Evolutionary conservation across 2,329 filamentous ascomycete species (phyloP).

Genomic region (Pezicula radicicola): DNA sequence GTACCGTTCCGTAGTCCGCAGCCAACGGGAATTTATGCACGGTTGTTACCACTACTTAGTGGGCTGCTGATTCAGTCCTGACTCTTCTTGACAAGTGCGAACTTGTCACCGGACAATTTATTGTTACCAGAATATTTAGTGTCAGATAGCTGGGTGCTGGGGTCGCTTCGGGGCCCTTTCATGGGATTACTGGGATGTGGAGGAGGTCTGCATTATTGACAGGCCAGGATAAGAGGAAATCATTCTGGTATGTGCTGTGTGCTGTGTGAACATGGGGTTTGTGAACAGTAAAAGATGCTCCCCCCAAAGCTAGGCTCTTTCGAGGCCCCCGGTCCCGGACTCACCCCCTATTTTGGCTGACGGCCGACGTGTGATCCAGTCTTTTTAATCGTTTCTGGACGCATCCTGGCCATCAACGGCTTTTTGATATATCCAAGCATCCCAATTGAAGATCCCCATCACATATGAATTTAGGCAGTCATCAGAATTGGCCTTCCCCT

Average conservation of each 20-base stretch:
- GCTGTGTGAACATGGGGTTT: too few relatives aligned
- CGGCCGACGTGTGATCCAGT: conserved; percentile 2
- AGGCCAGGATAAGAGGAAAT: conserved; percentile 4
- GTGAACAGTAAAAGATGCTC: too few relatives aligned
- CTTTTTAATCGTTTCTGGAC: conserved; percentile 11
- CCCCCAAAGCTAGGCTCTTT: conserved; percentile 10
- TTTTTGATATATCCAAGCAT: conserved; percentile 22
- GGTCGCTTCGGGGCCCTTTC: too few relatives aligned
- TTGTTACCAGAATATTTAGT: too few relatives aligned
- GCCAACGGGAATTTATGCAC: too few relatives aligned
- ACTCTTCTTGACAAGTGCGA: too few relatives aligned
- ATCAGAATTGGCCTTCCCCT: neutral
- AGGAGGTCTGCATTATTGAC: conserved; percentile 17
- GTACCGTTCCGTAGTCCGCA: too few relatives aligned
- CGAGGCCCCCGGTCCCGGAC: conserved; percentile 16
- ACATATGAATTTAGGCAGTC: conserved; percentile 26
- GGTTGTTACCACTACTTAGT: too few relatives aligned
- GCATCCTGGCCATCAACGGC: conserved; percentile 19
- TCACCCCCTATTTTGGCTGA: conserved; percentile 12
- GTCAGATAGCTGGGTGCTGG: too few relatives aligned
- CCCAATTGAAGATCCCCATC: conserved; percentile 21
- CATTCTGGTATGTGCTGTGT: conserved; percentile 1
- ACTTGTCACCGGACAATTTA: too few relatives aligned
- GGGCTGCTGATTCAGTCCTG: too few relatives aligned
- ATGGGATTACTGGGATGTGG: too few relatives aligned